Base-by-base conservation (phyloP, 805 yeast genomes). In the Wickerhamiella brachini region DNA sequence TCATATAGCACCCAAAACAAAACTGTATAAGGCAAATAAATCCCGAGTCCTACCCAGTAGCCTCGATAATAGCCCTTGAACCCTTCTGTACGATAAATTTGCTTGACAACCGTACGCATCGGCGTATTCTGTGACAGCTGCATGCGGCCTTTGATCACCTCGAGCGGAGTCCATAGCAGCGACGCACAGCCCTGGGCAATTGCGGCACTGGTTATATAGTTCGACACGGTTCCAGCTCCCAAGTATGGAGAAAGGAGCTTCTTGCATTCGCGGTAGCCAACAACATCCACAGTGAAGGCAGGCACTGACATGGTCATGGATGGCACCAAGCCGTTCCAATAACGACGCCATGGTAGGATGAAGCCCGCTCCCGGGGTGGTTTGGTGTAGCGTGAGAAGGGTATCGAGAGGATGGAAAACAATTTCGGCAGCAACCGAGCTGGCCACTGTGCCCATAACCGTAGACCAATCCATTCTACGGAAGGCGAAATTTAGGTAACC, bases 11-110 rank as follows among this genome's bases (percentile, higher is more conserved):
- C 55, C 71, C 71, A 67, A 69, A 69, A 67, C 17, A 64, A 64
- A 29, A 65, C 57, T 0, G 70, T 62, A 51, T 67, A 66, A 2
- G 71, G 71, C 13, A 68, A 53, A 55, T 62, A 67, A 2, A 66
- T 69, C 7, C 57, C 69, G 6, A 67, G 52, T 1, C 70, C 68
- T 63, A 68, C 58, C 66, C 67, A 64, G 49, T 68, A 68, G 1
- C 97, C 97, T 55, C 93, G 74, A 66, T 78, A 88, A 56, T 83
- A 72, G 2, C 96, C 96, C 51, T 62, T 68, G 48, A 82, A 24
- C 1, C 95, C 96, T 59, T 84, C 94, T 0, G 68, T 65, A 41
- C 64, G 66, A 59, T 71, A 78, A 29, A 89, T 62, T 29, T 54
- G 54, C 31, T 54, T 52, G 20, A 68, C 57, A 15, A n/a, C 31